Conservation (phyloP, 805 yeast genomes). For the Yamadazyma laniorum region DNA sequence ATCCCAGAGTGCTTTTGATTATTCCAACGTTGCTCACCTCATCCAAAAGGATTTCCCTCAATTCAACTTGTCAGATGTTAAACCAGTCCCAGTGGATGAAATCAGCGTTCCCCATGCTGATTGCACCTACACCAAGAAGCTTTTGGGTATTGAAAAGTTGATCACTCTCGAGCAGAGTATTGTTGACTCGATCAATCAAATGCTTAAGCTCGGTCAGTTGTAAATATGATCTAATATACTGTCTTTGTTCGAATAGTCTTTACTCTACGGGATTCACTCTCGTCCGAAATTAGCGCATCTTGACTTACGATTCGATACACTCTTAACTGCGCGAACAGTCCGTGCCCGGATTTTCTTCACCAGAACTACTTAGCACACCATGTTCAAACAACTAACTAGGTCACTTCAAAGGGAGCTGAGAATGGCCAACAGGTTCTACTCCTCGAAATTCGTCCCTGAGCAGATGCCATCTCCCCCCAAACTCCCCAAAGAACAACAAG, state of each 20-base stretch:
- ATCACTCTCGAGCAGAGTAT: slow-evolving; percentile 4
- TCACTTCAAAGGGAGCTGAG: background rate
- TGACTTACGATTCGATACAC: no score
- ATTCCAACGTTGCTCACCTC: slow-evolving; percentile 16
- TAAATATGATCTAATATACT: no score
- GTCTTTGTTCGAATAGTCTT: no score
- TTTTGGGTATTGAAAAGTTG: slow-evolving; percentile 4
- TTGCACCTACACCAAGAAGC: background rate
- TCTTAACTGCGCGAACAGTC: background rate
- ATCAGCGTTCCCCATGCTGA: slow-evolving; percentile 4
- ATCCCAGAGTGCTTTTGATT: slow-evolving; percentile 14
- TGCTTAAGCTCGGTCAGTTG: no score
- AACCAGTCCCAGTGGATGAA: background rate
- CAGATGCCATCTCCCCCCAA: slow-evolving; percentile 56
- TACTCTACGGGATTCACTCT: no score
- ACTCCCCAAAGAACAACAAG: slow-evolving; percentile 77
- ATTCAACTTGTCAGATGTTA: slow-evolving; percentile 5
- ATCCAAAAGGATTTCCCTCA: slow-evolving; percentile 24
- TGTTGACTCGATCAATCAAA: slow-evolving; percentile 4
- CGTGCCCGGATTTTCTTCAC: background rate
- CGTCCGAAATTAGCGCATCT: no score
- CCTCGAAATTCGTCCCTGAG: slow-evolving; percentile 14
- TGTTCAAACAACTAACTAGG: background rate
- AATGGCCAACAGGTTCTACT: slow-evolving; percentile 3
- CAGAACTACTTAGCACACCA: background rate